A percentile compares a stretch with the other conserved stretches of the same genome.
phyloP scores from a whole-genome alignment of 495 filamentous ascomycete genomes.

The Tuber brumale region DNA sequence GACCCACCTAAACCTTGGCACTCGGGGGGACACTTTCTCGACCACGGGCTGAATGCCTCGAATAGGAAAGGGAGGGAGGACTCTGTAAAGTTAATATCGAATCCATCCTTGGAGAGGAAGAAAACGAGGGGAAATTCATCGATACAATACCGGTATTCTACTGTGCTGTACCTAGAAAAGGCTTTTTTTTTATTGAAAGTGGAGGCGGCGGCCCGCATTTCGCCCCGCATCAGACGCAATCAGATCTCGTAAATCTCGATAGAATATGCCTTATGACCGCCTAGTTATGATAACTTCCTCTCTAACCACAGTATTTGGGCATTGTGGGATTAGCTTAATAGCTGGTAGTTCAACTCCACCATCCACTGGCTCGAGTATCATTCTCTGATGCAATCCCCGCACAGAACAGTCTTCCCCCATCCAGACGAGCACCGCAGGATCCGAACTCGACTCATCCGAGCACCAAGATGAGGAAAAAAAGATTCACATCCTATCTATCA shows the following conservation, averaged over 20 bases:
- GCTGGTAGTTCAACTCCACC: not conserved
- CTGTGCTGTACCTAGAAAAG: too few species aligned
- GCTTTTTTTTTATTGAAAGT: not conserved
- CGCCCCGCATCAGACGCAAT: not conserved
- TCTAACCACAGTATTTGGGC: not conserved
- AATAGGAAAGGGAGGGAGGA: not conserved
- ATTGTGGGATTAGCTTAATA: not conserved
- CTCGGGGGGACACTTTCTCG: too few species aligned
- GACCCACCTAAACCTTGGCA: too few species aligned
- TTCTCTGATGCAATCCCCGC: not conserved
- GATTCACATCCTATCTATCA: not conserved
- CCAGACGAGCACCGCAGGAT: not conserved
- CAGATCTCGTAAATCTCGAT: not conserved
- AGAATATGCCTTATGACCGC: not conserved
- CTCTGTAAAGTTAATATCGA: too few species aligned
- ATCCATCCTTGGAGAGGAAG: not conserved
- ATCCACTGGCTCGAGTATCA: not conserved
- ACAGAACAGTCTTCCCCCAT: not conserved
- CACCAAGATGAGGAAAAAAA: not conserved
- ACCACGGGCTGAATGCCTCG: too few species aligned
- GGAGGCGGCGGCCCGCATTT: not conserved
- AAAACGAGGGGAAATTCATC: not conserved
- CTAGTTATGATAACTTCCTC: not conserved
- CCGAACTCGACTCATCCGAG: not conserved
- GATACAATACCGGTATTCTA: not conserved